A percentile compares a stretch with the other conserved stretches of the same genome.
These are phyloP conservation scores for Citrus mangshanensis DNA, from an alignment of 345 rosid genomes.

Conservation along the genomic window DNA sequence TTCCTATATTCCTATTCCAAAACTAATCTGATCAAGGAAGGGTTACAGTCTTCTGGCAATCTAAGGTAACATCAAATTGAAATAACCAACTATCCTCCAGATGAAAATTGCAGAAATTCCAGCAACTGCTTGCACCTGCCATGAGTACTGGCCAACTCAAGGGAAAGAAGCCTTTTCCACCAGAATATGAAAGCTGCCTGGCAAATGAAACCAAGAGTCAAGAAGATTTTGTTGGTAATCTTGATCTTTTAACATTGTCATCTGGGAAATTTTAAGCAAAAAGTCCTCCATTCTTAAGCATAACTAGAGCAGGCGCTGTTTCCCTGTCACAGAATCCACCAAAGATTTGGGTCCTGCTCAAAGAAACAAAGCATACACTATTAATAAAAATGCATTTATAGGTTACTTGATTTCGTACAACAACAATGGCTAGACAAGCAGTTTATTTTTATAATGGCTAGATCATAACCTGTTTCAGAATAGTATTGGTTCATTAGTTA, in stretches of 20 bases:
- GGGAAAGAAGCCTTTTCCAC: not conserved
- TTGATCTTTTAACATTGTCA: not conserved
- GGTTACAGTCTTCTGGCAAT: no score
- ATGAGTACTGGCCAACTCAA: not conserved
- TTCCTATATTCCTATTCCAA: not conserved
- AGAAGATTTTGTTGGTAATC: not conserved
- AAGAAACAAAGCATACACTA: conserved; percentile 2
- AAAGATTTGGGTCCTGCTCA: conserved; percentile 60
- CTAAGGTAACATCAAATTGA: not conserved
- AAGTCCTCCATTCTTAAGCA: not conserved
- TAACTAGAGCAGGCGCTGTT: conserved; percentile 56
- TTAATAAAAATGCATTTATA: not conserved
- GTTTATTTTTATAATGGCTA: not conserved
- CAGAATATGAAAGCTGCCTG: not conserved
- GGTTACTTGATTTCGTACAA: not conserved
- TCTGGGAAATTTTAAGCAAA: not conserved
- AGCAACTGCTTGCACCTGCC: not conserved
- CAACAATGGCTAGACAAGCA: not conserved
- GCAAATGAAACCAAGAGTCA: not conserved
- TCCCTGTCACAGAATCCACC: conserved; percentile 75
- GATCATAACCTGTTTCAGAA: not conserved
- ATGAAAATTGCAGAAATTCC: not conserved
- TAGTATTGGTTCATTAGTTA: not conserved
- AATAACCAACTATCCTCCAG: not conserved
- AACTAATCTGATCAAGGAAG: not conserved